Evolutionary conservation across 768 basidiomycete species (phyloP).

Genomic region (Gyrodon lividus): DNA sequence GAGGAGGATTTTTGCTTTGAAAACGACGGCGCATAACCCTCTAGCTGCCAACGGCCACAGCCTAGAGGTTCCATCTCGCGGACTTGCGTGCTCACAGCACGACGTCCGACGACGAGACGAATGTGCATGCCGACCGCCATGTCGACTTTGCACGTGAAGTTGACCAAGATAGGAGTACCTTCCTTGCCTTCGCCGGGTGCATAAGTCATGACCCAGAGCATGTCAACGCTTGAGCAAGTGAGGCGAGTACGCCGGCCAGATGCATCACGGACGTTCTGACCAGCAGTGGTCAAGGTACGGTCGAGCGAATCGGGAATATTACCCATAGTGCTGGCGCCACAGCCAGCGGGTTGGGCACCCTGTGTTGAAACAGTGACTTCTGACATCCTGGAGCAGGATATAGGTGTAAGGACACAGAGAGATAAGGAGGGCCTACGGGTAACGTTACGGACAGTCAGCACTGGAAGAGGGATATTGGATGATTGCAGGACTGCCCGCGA

Average conservation of each 20-base stretch:
- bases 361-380: background rate
- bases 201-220: slow-evolving; percentile 67
- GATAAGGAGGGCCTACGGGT: background rate
- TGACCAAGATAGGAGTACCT: slow-evolving; percentile 62
- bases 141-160: slow-evolving; percentile 38
- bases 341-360: background rate
- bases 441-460: background rate
- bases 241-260: slow-evolving; percentile 21
- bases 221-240: slow-evolving; percentile 47
- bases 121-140: slow-evolving; percentile 46
- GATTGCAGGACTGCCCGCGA: background rate
- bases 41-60: slow-evolving; percentile 62
- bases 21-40: slow-evolving; percentile 58
- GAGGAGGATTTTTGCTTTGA: slow-evolving; percentile 38
- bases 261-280: slow-evolving; percentile 9
- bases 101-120: slow-evolving; percentile 71
- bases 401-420: background rate
- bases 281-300: slow-evolving; percentile 9
- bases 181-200: slow-evolving; percentile 61
- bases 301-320: background rate
- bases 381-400: slow-evolving; percentile 3
- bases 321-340: background rate
- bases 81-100: slow-evolving; percentile 67
- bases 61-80: slow-evolving; percentile 46
- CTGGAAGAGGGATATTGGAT: background rate